Evolutionary conservation across 495 filamentous ascomycete species (phyloP).

Genomic region (Sabuloglossum arenarium): DNA sequence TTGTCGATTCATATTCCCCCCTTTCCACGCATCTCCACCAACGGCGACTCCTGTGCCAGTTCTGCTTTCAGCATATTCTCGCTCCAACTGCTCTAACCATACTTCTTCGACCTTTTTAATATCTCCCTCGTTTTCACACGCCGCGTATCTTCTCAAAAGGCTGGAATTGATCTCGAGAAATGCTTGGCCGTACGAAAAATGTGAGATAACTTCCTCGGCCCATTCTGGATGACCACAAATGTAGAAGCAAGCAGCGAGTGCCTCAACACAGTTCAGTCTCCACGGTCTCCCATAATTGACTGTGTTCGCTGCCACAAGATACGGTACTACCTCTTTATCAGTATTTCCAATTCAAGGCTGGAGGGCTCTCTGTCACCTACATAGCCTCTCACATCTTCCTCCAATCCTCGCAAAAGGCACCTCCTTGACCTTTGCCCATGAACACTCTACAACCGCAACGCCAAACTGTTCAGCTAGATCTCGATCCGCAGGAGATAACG

Average conservation of each 20-base stretch:
- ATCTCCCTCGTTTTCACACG: slow-evolving; percentile 63
- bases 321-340: slow-evolving; percentile 36
- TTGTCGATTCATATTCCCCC: slow-evolving; percentile 64
- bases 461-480: slow-evolving; percentile 69
- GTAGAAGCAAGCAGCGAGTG: slow-evolving; percentile 72
- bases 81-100: slow-evolving; percentile 78
- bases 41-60: slow-evolving; percentile 34
- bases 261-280: slow-evolving; percentile 88
- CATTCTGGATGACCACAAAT: slow-evolving; percentile 86
- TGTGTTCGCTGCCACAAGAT: slow-evolving; percentile 87
- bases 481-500: slow-evolving; percentile 61
- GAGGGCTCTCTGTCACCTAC: slow-evolving; percentile 17
- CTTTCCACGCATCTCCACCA: slow-evolving; percentile 54
- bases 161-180: slow-evolving; percentile 14
- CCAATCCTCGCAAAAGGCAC: slow-evolving; percentile 82
- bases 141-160: slow-evolving; percentile 58
- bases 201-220: slow-evolving; percentile 60
- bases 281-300: slow-evolving; percentile 95
- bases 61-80: slow-evolving; percentile 67
- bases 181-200: slow-evolving; percentile 38
- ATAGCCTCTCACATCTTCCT: slow-evolving; percentile 76
- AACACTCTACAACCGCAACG: slow-evolving; percentile 92
- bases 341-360: slow-evolving; percentile 1
- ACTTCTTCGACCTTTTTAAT: slow-evolving; percentile 67
- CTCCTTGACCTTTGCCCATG: slow-evolving; percentile 81